Base-by-base conservation (phyloP, 2,329 filamentous ascomycete species). In the Arthrobotrys conoides region DNA sequence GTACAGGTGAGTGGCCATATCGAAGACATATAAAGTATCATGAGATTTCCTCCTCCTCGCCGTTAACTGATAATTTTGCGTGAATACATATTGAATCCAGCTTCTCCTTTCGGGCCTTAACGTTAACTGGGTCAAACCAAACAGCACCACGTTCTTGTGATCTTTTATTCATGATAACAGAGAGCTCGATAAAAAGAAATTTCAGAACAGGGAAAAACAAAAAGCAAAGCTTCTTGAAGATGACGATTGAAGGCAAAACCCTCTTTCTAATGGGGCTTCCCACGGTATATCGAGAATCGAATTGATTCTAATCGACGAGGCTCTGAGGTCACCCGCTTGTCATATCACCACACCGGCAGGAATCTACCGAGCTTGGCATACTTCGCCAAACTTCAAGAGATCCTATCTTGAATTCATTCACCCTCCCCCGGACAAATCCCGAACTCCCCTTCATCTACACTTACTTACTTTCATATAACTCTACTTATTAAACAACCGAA, bases 261-360 rank as follows among this genome's bases (percentile, higher is more conserved):
- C 6, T 30, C 18, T n/a, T 16, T 59, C 46, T 27, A n/a, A 18
- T n/a, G 20, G 68, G 51, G 38, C 30, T 51, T 66, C 22, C 10
- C 18, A 33, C 10, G 10, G 44, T 18, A 46, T 44, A 44, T 69
- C 57, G 53, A 70, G n/a, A 65, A 48, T 14, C 10, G 12, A 2
- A 10, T 38, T 9, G 8, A 38, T 5, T 38, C 36, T 3, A 38
- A 46, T 36, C 51, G 53, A 64, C 33, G 46, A 38, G n/a, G 41
- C n/a, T 68, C 71, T 76, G 71, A 76, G 71, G 71, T 76, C 71
- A 76, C 64, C 46, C 64, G 12, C 41, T 75, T 75, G 71, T 75
- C 71, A 76, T 68, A 67, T 73, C 64, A 75, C 64, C 61, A 36
- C 38, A 27, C 48, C 53, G 48, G 53, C 48, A 63, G 27, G 22